These are phyloP conservation scores for Sporothrix brasiliensis DNA, from an alignment of 2,329 filamentous ascomycete species.

Conservation along the genomic window DNA sequence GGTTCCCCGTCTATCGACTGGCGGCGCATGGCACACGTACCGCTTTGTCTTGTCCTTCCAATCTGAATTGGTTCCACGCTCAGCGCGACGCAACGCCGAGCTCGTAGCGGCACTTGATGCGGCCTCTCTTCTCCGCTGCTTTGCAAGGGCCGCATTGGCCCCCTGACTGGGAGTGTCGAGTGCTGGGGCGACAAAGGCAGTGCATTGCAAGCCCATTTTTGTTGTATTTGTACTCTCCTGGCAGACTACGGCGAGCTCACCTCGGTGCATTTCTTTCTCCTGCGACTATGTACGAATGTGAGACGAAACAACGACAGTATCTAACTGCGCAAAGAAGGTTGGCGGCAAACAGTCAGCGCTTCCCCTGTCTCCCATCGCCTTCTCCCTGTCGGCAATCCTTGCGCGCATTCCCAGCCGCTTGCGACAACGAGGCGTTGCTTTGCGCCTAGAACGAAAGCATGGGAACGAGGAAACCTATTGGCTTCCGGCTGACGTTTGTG, in stretches of 20 bases:
- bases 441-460: not conserved
- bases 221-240: not conserved
- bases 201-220: not conserved
- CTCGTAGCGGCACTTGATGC: conserved; percentile 7
- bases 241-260: not conserved
- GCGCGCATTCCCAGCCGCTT: conserved; percentile 9
- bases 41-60: not conserved
- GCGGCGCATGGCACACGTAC: too few relatives aligned
- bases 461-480: conserved; percentile 8
- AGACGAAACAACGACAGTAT: conserved; percentile 11
- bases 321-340: not conserved
- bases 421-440: conserved; percentile 5
- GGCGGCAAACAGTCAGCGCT: conserved; percentile 24
- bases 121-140: not conserved
- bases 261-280: not conserved
- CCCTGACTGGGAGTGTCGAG: not conserved
- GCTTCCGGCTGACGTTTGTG: not conserved
- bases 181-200: not conserved
- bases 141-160: conserved; percentile 1
- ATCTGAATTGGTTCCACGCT: not conserved
- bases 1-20: not conserved
- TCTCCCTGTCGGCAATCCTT: too few relatives aligned
- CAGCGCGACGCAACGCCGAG: conserved; percentile 13
- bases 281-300: conserved; percentile 22
- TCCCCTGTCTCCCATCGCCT: not conserved